A percentile compares a stretch with the other conserved stretches of the same genome.
Conservation (phyloP, 345 rosid genomes). For the Rhodamnia rubescens region DNA sequence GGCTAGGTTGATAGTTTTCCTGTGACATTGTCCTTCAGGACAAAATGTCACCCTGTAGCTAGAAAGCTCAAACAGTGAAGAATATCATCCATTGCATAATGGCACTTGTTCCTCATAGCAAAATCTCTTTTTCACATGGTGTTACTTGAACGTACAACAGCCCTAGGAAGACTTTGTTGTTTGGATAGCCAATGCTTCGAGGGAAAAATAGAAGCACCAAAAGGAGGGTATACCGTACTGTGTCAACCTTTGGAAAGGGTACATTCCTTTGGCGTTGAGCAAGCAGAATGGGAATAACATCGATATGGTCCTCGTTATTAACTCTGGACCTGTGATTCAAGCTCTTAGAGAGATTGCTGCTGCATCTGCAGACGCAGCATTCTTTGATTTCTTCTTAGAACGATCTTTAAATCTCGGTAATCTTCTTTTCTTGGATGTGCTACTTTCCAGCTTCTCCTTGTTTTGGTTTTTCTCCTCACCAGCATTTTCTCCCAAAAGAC, state of each 20-base stretch:
- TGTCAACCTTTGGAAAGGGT: neutral
- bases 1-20: neutral
- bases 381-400: slow-evolving; percentile 55
- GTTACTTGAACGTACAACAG: neutral
- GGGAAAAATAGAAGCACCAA: neutral
- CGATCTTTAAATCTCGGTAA: slow-evolving; percentile 30
- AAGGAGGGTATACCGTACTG: neutral
- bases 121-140: neutral
- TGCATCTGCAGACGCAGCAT: slow-evolving; percentile 15
- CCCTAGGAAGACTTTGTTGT: neutral
- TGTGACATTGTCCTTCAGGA: neutral
- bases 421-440: slow-evolving; percentile 50
- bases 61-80: neutral
- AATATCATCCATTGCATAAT: neutral
- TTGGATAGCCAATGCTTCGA: neutral
- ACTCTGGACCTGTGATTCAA: neutral
- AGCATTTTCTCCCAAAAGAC: neutral
- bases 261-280: neutral
- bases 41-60: neutral
- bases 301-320: neutral
- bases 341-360: slow-evolving; percentile 22
- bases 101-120: neutral
- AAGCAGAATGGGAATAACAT: neutral
- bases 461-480: slow-evolving; percentile 4
- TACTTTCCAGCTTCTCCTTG: slow-evolving; percentile 13